phyloP scores from a whole-genome alignment of 495 filamentous ascomycete species.

The Corynascus novoguineensis region DNA sequence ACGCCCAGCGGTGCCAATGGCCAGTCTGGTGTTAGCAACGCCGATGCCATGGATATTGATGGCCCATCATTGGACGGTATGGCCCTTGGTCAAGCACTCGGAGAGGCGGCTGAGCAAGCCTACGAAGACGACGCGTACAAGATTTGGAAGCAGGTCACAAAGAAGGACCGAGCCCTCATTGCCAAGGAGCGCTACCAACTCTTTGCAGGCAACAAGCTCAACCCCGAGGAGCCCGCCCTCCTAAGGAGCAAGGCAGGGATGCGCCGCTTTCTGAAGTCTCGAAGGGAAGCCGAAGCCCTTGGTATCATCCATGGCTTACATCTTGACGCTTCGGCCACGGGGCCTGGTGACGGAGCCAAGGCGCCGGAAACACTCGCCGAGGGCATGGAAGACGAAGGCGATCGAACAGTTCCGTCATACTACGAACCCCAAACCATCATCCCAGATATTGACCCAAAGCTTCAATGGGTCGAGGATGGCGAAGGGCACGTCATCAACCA shows the following conservation, averaged over 20 bases:
- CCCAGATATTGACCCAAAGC: conserved; percentile 69
- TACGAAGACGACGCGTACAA: conserved; percentile 85
- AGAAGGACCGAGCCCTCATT: conserved; percentile 86
- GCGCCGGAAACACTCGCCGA: conserved; percentile 73
- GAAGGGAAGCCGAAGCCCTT: conserved; percentile 54
- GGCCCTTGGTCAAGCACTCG: conserved; percentile 47
- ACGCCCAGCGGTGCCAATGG: conserved; percentile 75
- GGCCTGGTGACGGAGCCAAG: conserved; percentile 38
- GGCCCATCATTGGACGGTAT: conserved; percentile 60
- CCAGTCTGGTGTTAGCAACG: conserved; percentile 58
- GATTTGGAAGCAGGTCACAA: conserved; percentile 97
- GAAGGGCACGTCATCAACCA: conserved; percentile 82
- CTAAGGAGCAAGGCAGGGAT: conserved; percentile 62
- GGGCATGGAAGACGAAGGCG: conserved; percentile 81
- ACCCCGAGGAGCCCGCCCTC: conserved; percentile 80
- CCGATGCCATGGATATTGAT: conserved; percentile 78
- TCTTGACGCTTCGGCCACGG: conserved; percentile 43
- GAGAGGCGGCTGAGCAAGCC: conserved; percentile 48
- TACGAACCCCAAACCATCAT: conserved; percentile 83
- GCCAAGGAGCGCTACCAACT: conserved; percentile 75
- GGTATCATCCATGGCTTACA: conserved; percentile 28
- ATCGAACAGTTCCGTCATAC: conserved; percentile 79
- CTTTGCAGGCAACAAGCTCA: conserved; percentile 77
- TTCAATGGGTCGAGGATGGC: conserved; percentile 81
- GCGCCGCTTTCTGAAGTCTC: conserved; percentile 70